Evolutionary conservation across 805 yeast species (phyloP), one percentile per base, ranked within the genome.

Genomic region (Cyberlindnera bimundalis): DNA sequence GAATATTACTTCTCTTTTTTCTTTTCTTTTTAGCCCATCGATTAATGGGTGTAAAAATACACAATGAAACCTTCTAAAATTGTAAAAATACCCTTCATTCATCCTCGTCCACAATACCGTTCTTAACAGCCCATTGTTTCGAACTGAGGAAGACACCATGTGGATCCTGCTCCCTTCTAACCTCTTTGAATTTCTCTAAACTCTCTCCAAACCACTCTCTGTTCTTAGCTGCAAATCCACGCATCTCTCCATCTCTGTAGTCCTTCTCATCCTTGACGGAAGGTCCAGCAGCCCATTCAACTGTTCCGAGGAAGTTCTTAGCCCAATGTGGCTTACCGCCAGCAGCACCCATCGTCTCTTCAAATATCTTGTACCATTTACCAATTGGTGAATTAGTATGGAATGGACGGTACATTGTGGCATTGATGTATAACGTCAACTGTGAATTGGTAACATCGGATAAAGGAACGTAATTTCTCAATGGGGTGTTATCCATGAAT

Each of bases 271-370:
- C 42, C 42, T 60, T 54, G 29, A 46, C 37, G 47, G 60, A 45
- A 34, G 61, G 52, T 7, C 57, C 56, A 6, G 39, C 40, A 10
- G 62, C 60, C 52, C 59, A 51, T 11, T 66, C 61, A 3, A 58
- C 53, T 3, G 75, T 66, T 2, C 96, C 95, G 42, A 85, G 68
- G 61, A 88, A 91, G 63, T 89, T 90, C 70, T 91, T 91, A 14
- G 99, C 99, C 99, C 99, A 91, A 62, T 91, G 99, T 2, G 99
- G 99, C 60, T 81, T 85, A 32, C 99, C 99, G 27, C 84, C 89
- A 21, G 84, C 89, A 20, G 77, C 79, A 37, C 71, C 73, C 71
- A 90, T 69, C 2, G 87, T 76, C 39, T 76, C 75, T 64, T 91
- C 99, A 62, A 91, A 91, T n/a, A 72, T 68, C 36, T 74, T 74